Evolutionary conservation across 1,284 basidiomycete species (phyloP), one percentile per base, ranked within the genome.

Genomic region (Tilletia caries): DNA sequence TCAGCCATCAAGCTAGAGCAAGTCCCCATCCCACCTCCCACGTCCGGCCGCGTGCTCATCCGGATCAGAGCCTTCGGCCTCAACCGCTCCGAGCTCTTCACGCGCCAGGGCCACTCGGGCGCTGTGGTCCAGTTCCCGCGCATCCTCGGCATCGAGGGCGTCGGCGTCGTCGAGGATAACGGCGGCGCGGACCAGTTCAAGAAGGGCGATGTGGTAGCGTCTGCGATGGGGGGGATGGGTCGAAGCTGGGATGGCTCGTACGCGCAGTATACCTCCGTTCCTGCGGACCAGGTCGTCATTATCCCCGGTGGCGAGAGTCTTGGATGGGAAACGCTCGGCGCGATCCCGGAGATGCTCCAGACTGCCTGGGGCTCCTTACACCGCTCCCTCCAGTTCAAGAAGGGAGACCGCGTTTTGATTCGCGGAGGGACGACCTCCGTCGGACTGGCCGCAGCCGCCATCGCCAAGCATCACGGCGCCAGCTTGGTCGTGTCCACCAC

Each of bases 151-250:
- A 69, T 69, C 25, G 68, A 69, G 25, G 68, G 64, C n/a, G 52
- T 50, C 13, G 68, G 68, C 25, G 41, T 48, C 5, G 68, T 69
- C 4, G 68, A 54, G 27, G 68, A 65, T 0, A 46, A 44, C 33
- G 64, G 64, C 12, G 60, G 64, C 13, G 60, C 41, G 34, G 68
- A 15, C 37, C 37, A 69, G n/a, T 69, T 43, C 23, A 43, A 50
- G 37, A 58, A 46, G 50, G 68, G 64, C 12, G 64, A 69, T 34
- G 54, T 64, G 27, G 68, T 69, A 2, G 32, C 32, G 12, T 54
- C 60, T 32, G 69, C 69, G 32, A 69, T 69, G 68, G 68, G 68
- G 25, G 64, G 64, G 23, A 69, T 69, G 68, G 68, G 68, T 15
- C 23, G 68, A 44, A 25, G 27, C n/a, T 67, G 25, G n/a, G 68